Conservation (phyloP, 108 stramenopile species). For the Fistulifera pelliculosa region DNA sequence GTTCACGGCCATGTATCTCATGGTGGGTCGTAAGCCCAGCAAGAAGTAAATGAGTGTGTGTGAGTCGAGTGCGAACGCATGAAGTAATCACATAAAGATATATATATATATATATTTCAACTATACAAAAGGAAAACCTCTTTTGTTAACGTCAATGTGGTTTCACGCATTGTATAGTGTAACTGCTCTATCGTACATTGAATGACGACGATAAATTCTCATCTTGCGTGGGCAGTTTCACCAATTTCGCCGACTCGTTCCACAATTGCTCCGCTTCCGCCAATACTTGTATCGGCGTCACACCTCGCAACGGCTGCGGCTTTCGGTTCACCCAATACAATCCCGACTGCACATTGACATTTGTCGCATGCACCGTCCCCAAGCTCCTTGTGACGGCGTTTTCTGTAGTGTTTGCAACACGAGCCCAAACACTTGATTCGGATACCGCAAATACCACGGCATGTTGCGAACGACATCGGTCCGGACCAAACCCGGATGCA, state of each 20-base stretch:
- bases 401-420: slow-evolving; percentile 59
- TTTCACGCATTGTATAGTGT: no score
- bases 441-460: slow-evolving; percentile 65
- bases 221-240: neutral
- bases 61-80: no score
- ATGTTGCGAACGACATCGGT: slow-evolving; percentile 83
- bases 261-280: slow-evolving; percentile 3
- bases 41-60: no score
- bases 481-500: slow-evolving; percentile 87
- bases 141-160: no score
- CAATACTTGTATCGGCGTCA: neutral
- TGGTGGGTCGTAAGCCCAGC: slow-evolving; percentile 72
- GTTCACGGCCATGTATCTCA: slow-evolving; percentile 86
- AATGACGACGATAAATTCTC: no score
- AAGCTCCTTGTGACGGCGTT: slow-evolving; percentile 70
- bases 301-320: neutral
- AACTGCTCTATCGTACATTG: no score
- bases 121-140: no score
- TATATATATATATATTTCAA: no score
- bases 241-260: slow-evolving; percentile 4
- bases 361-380: slow-evolving; percentile 52
- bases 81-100: no score
- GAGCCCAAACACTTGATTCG: slow-evolving; percentile 42
- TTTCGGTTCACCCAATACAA: slow-evolving; percentile 26
- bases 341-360: slow-evolving; percentile 6